Base-by-base conservation (phyloP, 2,329 filamentous ascomycete species). In the Polychaeton citri region DNA sequence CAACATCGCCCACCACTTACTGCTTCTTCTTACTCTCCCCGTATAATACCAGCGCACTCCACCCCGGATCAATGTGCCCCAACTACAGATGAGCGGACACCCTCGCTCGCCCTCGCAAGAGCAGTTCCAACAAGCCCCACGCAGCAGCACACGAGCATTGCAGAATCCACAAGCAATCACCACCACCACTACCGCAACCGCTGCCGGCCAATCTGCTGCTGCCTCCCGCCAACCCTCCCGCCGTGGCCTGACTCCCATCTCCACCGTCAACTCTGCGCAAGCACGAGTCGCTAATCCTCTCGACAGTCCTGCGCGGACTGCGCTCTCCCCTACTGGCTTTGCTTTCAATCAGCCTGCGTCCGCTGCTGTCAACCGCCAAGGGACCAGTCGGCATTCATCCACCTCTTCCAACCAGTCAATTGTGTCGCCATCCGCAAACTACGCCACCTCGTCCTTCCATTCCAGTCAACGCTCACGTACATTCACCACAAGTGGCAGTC, bases 211-310 rank as follows among this genome's bases (percentile, higher is more conserved):
- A n/a, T n/a, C n/a, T n/a, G 15, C 24, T 28, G 24, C 24, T 28
- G 7, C 24, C 15, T 28, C 66, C 55, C 66, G 69, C 55, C 64
- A 69, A 50, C 64, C 58, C 58, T 60, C 65, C 56, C 70, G 71
- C 53, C 68, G 72, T 59, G 65, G 66, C 49, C 61, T 71, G 54
- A 66, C 72, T 49, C 71, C 72, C 54, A 68, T 76, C 51, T 68
- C 71, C 48, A 73, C 67, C 46, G 38, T 33, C 24, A 32, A 28
- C 32, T 21, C 39, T 19, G 65, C 60, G 41, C 63, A 65, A 48
- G 52, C 65, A 43, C 63, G 55, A 57, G 45, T 61, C 32, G 47
- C 52, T 50, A 60, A 60, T 44, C 60, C 64, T 48, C 65, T 65
- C 34, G 64, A 59, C 48, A 69, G 62, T 50, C 62, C 65, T 47